A percentile compares a stretch with the other conserved stretches of the same genome.
Conservation (phyloP, 1,284 basidiomycete species). For the Apiotrichum siamense region DNA sequence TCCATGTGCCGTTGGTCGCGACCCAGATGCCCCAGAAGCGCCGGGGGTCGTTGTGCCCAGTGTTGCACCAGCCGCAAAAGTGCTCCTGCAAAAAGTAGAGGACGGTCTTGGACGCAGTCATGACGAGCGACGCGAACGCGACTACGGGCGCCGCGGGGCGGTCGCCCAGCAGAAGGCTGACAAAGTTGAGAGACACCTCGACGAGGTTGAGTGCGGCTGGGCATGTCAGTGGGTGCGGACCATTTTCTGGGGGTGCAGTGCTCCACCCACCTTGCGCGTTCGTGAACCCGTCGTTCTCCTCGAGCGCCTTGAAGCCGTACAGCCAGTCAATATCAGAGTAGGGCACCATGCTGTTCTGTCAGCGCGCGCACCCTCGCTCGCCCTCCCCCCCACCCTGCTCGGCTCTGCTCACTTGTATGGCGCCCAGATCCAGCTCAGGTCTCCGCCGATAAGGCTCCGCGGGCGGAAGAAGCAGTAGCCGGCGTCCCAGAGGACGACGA, state of each 20-base stretch:
- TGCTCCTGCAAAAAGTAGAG: constrained; percentile 66
- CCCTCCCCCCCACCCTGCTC: no score
- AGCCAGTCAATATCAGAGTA: constrained; percentile 58
- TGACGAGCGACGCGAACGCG: constrained; percentile 63
- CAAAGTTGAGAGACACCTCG: constrained; percentile 68
- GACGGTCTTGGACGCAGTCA: constrained; percentile 78
- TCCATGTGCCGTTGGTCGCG: constrained; percentile 61
- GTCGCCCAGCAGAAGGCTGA: constrained; percentile 64
- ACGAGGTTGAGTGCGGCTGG: constrained; percentile 71
- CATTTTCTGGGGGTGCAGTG: not conserved
- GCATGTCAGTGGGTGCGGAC: not conserved
- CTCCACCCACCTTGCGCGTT: constrained; percentile 67
- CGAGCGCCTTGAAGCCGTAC: constrained; percentile 63
- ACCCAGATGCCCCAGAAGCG: constrained; percentile 61
- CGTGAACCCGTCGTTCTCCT: constrained; percentile 69
- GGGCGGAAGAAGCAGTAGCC: constrained; percentile 66
- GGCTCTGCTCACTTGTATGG: constrained; percentile 56
- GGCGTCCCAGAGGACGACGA: constrained; percentile 55
- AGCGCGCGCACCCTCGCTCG: no score
- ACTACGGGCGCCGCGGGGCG: constrained; percentile 55
- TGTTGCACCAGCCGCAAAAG: constrained; percentile 54
- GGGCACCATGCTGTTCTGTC: constrained; percentile 18
- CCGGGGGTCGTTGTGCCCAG: constrained; percentile 63
- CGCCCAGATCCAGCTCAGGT: constrained; percentile 81
- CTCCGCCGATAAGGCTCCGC: constrained; percentile 65